Evolutionary conservation across 2,329 filamentous ascomycete species (phyloP).

Genomic region (Metarhizium album): DNA sequence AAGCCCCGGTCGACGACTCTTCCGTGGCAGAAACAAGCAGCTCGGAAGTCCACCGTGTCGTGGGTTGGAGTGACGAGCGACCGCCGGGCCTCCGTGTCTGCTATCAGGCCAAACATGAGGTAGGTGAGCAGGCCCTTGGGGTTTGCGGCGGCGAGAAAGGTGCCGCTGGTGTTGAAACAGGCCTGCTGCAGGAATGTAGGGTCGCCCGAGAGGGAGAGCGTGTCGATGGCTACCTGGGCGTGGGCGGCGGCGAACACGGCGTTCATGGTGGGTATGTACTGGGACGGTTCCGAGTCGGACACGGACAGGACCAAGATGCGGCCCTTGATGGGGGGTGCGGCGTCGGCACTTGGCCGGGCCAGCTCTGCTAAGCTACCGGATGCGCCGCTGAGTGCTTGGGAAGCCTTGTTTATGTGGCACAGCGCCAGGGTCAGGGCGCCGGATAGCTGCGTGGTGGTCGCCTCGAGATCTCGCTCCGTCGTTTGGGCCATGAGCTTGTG

Average conservation of each 20-base stretch:
- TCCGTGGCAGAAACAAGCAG: constrained; percentile 96
- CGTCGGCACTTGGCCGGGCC: constrained; percentile 21
- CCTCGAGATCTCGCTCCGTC: constrained; percentile 51
- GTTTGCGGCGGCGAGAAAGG: constrained; percentile 40
- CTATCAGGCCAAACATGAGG: constrained; percentile 86
- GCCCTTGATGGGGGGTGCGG: constrained; percentile 23
- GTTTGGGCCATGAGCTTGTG: constrained; percentile 62
- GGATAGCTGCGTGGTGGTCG: constrained; percentile 76
- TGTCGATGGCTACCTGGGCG: constrained; percentile 81
- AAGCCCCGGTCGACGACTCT: constrained; percentile 85
- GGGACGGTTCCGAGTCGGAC: constrained; percentile 70
- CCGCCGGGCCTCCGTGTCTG: constrained; percentile 43
- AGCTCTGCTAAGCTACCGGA: constrained; percentile 31
- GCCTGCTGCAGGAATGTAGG: constrained; percentile 94
- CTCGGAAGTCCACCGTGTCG: constrained; percentile 86
- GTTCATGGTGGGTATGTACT: constrained; percentile 99
- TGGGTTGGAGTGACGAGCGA: constrained; percentile 69
- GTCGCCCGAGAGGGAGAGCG: constrained; percentile 72
- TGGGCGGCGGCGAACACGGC: constrained; percentile 91
- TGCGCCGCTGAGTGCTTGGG: constrained; percentile 51
- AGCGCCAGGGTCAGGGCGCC: constrained; percentile 86
- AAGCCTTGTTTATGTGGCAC: constrained; percentile 78
- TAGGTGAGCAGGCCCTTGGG: constrained; percentile 76
- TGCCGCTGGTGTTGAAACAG: constrained; percentile 49
- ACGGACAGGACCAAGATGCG: constrained; percentile 87